Evolutionary conservation across 192 early-diverging fungal species (phyloP).

Genomic region (Ambispora gerdemannii): DNA sequence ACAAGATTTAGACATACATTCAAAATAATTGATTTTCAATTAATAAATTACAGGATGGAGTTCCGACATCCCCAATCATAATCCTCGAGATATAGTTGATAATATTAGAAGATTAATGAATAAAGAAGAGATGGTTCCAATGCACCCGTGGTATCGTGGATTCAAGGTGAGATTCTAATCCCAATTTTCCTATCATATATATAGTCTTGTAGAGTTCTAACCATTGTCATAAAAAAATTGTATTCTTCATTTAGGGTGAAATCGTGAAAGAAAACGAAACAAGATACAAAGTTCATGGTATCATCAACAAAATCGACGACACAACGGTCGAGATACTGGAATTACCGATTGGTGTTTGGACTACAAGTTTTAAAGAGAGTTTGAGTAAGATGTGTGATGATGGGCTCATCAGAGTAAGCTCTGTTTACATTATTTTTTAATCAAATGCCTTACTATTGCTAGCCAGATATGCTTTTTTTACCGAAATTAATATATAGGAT

Average conservation of each 20-base stretch:
- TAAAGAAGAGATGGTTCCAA: conserved; percentile 61
- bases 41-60: conserved; percentile 66
- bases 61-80: conserved; percentile 78
- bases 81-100: conserved; percentile 83
- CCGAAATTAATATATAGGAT: conserved; percentile 37
- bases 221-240: no score
- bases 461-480: background rate
- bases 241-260: conserved; percentile 52
- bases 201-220: no score
- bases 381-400: conserved; percentile 73
- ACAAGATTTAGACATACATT: no score
- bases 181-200: background rate
- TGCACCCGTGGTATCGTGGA: conserved; percentile 95
- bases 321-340: conserved; percentile 84
- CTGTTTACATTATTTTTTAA: no score
- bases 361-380: conserved; percentile 79
- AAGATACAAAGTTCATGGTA: conserved; percentile 68
- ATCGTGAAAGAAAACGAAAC: conserved; percentile 58
- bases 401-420: conserved; percentile 57
- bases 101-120: conserved; percentile 82
- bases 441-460: background rate
- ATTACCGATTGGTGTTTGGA: conserved; percentile 87
- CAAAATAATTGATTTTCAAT: no score
- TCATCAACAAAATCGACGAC: conserved; percentile 65
- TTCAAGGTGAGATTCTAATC: conserved; percentile 52